phyloP scores from a whole-genome alignment of 805 yeast species.

The Starmerella davenportii region DNA sequence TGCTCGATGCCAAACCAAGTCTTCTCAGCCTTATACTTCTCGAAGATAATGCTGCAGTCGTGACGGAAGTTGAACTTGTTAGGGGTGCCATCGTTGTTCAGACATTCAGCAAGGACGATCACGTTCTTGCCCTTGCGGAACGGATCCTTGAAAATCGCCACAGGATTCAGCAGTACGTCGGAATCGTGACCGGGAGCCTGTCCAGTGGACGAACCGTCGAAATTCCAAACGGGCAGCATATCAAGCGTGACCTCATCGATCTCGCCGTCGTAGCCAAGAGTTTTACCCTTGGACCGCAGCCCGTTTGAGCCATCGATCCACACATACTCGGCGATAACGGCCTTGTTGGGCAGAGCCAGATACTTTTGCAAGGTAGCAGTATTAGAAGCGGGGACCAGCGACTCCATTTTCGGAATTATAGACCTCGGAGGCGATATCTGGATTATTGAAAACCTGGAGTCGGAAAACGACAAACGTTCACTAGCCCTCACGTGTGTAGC shows the following conservation, averaged over 20 bases:
- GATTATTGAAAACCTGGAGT: no score
- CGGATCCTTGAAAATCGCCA: slow-evolving; percentile 85
- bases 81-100: slow-evolving; percentile 98
- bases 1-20: slow-evolving; percentile 98
- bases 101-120: slow-evolving; percentile 86
- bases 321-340: slow-evolving; percentile 84
- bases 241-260: slow-evolving; percentile 31
- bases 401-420: slow-evolving; percentile 8
- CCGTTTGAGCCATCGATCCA: slow-evolving; percentile 93
- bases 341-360: slow-evolving; percentile 59
- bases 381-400: slow-evolving; percentile 26
- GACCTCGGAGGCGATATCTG: no score
- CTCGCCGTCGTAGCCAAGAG: slow-evolving; percentile 49
- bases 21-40: slow-evolving; percentile 65
- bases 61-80: slow-evolving; percentile 97
- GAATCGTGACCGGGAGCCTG: slow-evolving; percentile 98
- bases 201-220: slow-evolving; percentile 95
- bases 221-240: slow-evolving; percentile 97
- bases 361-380: slow-evolving; percentile 68
- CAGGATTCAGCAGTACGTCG: slow-evolving; percentile 90
- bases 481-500: no score
- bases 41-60: slow-evolving; percentile 87
- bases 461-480: no score
- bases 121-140: slow-evolving; percentile 96
- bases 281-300: slow-evolving; percentile 86